phyloP scores from a whole-genome alignment of 305 asterid genomes.

The Fraxinus paxiana region DNA sequence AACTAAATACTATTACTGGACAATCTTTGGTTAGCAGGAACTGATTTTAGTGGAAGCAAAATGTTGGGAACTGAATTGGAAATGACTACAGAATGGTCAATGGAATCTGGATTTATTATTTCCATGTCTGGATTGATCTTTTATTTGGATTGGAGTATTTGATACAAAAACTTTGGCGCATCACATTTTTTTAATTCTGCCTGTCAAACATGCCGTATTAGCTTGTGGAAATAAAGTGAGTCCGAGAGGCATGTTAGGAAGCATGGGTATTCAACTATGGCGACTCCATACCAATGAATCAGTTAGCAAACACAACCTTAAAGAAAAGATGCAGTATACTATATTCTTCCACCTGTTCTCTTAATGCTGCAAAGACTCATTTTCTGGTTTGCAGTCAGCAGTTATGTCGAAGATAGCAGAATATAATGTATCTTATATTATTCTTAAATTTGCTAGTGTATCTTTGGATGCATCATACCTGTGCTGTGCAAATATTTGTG shows the following conservation, averaged over 20 bases:
- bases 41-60: neutral
- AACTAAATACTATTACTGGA: neutral
- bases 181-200: neutral
- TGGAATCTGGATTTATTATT: neutral
- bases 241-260: neutral
- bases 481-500: neutral
- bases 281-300: neutral
- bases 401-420: neutral
- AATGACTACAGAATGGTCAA: neutral
- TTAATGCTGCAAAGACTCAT: neutral
- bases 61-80: neutral
- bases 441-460: neutral
- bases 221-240: neutral
- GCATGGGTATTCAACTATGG: neutral
- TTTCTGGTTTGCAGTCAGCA: neutral
- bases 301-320: neutral
- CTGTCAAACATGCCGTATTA: neutral
- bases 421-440: neutral
- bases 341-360: neutral
- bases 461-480: neutral
- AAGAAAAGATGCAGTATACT: neutral
- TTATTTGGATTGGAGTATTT: neutral
- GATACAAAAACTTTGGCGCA: neutral
- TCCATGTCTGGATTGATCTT: neutral
- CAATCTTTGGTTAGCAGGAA: neutral